These are phyloP conservation scores for Serendipita sp. DNA, from an alignment of 1,284 basidiomycete genomes.

Conservation along the genomic window DNA sequence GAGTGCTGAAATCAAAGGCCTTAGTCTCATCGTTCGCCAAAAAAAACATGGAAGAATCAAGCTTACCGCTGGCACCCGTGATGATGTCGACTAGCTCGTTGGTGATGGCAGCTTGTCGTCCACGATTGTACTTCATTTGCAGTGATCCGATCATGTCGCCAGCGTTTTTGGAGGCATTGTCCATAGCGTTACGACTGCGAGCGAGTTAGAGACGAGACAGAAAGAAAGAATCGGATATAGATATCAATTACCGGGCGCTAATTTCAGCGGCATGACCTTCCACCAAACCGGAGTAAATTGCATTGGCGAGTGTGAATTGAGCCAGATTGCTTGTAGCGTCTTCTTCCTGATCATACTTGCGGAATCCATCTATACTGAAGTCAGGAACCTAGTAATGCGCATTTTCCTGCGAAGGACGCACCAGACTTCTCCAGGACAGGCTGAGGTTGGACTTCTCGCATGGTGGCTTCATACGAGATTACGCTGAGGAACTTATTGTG, in stretches of 20 bases:
- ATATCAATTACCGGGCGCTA: constrained; percentile 51
- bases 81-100: constrained; percentile 94
- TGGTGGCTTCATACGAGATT: constrained; percentile 76
- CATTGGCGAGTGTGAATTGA: constrained; percentile 94
- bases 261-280: constrained; percentile 96
- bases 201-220: background rate
- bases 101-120: constrained; percentile 95
- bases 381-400: background rate
- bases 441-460: constrained; percentile 71
- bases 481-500: constrained; percentile 96
- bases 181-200: constrained; percentile 90
- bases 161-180: constrained; percentile 99
- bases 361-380: constrained; percentile 54
- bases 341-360: constrained; percentile 90
- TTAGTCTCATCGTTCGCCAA: too few species aligned
- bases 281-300: constrained; percentile 86
- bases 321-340: constrained; percentile 88
- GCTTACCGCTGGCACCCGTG: constrained; percentile 42
- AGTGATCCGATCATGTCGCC: constrained; percentile 77
- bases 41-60: background rate
- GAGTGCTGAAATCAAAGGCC: constrained; percentile 11
- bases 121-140: constrained; percentile 95
- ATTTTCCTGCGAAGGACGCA: constrained; percentile 25
- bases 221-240: background rate
- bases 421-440: constrained; percentile 64